Evolutionary conservation across 2,329 filamentous ascomycete species (phyloP), one percentile per base, ranked within the genome.

Genomic region (Colletotrichum brevisporum): DNA sequence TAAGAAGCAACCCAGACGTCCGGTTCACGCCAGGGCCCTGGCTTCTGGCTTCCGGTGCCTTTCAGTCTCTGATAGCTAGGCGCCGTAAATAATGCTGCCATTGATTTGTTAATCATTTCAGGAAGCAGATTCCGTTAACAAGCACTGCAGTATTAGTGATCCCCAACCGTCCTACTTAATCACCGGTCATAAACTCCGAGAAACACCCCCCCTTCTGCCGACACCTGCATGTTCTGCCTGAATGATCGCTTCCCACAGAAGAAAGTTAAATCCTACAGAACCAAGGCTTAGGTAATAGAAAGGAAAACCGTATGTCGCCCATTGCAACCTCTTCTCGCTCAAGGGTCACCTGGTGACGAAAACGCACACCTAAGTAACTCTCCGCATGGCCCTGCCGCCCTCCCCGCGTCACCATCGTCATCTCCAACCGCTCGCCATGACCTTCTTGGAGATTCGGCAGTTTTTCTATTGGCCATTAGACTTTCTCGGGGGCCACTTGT

Each of bases 381-480:
- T 69, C 54, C 66, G 54, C 60, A 58, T 63, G 31, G 27, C 31
- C 54, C 26, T 48, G 18, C 36, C 41, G 27, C 27, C 27, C 1
- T 8, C 27, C 27, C 27, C 27, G 27, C 27, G 8, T 31, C 27
- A 31, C 27, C 27, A 31, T 9, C 27, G 6, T 6, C 5, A 3
- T 9, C 8, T 31, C 36, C 43, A 12, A 31, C 21, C 16, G 13
- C 27, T 60, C 27, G 39, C 66, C 50, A 48, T 55, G 48, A 39
- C 61, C 31, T 26, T n/a, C n/a, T n/a, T n/a, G n/a, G n/a, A n/a
- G n/a, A n/a, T n/a, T 69, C 48, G 54, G 54, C 61, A 65, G 61
- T 65, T 69, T 27, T 55, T 39, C 18, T 13, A 65, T 59, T 65
- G 50, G 61, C 45, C 26, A 13, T 58, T 54, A 21, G 63, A 36